Evolutionary conservation across 2,329 filamentous ascomycete species (phyloP).

Genomic region (Colletotrichum acutatum): DNA sequence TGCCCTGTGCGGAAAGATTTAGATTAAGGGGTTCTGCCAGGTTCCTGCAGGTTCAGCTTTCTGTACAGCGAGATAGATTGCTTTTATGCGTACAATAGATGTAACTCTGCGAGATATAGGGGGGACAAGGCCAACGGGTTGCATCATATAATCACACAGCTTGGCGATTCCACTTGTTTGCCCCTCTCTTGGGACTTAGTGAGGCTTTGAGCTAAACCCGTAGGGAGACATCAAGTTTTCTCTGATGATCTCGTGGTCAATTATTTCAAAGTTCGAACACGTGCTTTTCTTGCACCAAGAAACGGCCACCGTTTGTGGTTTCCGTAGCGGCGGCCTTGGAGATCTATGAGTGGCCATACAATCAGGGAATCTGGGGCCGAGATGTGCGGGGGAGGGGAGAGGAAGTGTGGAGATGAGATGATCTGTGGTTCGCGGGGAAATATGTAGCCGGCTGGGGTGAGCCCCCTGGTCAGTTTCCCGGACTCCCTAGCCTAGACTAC

Average conservation of each 20-base stretch:
- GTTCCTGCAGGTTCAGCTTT: not conserved
- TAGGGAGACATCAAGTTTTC: not conserved
- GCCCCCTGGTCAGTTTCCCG: not conserved
- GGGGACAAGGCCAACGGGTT: not conserved
- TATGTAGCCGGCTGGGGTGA: conserved; percentile 18
- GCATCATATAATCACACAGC: too few relatives aligned
- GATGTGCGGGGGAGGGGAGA: not conserved
- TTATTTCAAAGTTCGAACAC: not conserved
- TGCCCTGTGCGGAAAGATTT: too few relatives aligned
- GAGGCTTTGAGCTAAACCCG: not conserved
- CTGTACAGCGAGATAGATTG: too few relatives aligned
- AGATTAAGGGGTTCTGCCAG: not conserved
- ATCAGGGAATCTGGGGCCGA: not conserved
- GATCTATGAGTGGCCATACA: conserved; percentile 7
- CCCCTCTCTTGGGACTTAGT: not conserved
- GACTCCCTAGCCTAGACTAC: not conserved
- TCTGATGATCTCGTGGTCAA: not conserved
- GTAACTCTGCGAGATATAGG: not conserved
- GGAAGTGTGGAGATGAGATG: conserved; percentile 4
- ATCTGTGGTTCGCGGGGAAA: conserved; percentile 34
- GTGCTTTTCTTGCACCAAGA: not conserved
- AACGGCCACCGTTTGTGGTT: not conserved
- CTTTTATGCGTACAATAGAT: not conserved
- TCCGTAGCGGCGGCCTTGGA: conserved; percentile 29
- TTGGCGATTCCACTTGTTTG: too few relatives aligned